Percentiles rank a stretch among this genome's conserved stretches.
phyloP scores from a whole-genome alignment of 2,329 filamentous ascomycete species.

The Elsinoe fawcettii region DNA sequence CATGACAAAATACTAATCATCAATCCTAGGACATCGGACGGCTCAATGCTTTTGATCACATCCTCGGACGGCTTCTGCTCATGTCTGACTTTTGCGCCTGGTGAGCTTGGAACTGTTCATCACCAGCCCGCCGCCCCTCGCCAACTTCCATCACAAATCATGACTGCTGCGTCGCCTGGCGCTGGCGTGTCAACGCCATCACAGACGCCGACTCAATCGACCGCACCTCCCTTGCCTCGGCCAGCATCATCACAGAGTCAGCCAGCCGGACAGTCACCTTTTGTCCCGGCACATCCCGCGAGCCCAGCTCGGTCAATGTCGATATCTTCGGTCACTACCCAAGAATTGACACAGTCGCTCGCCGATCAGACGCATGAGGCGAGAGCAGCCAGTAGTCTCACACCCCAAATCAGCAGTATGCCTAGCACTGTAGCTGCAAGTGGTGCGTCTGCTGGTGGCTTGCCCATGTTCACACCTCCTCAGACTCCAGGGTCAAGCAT shows the following conservation, averaged over 20 bases:
- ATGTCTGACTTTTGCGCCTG: constrained; percentile 70
- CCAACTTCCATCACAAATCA: constrained; percentile 29
- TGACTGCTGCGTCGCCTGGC: constrained; percentile 28
- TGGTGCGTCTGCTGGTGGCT: constrained; percentile 45
- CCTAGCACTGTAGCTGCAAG: constrained; percentile 69
- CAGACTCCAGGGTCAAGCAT: constrained; percentile 60
- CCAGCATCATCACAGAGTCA: constrained; percentile 18
- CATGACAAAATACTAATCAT: constrained; percentile 20
- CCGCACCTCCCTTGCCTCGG: constrained; percentile 13
- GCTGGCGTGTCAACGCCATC: constrained; percentile 27
- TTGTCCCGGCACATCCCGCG: constrained; percentile 15
- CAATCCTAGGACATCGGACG: constrained; percentile 61
- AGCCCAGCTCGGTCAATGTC: constrained; percentile 19
- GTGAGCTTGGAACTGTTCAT: constrained; percentile 78
- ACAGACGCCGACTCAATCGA: constrained; percentile 17
- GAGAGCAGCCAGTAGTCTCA: constrained; percentile 63
- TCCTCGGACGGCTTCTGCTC: constrained; percentile 98
- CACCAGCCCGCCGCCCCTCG: constrained; percentile 50
- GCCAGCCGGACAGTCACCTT: constrained; percentile 17
- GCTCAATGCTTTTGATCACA: constrained; percentile 78
- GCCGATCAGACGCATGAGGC: constrained; percentile 27
- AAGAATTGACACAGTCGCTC: constrained; percentile 8
- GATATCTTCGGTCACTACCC: constrained; percentile 15
- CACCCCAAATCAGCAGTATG: constrained; percentile 68
- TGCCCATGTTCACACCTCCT: constrained; percentile 82